Evolutionary conservation across 1,284 basidiomycete genomes (phyloP), one percentile per base, ranked within the genome.

Genomic region (Tilletia horrida): DNA sequence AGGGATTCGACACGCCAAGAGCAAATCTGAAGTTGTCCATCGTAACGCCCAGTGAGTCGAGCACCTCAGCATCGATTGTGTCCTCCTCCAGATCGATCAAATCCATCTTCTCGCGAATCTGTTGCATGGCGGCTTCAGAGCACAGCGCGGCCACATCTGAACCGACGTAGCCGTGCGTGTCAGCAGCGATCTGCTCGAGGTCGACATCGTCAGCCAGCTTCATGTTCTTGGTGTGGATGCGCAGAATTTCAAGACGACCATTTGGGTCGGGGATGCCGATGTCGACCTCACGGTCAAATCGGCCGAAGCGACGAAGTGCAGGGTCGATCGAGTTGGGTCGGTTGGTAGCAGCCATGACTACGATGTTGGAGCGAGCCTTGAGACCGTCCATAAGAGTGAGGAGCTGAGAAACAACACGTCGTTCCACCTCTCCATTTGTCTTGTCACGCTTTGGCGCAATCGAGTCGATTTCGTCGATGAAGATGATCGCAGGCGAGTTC

Each of bases 191-290:
- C 88, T 91, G 77, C 21, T 98, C 95, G 66, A 98, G 88, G 79
- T 98, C 96, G 62, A 98, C 95, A 78, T 98, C 96, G 68, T 97
- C 94, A n/a, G 84, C 88, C 55, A 98, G 87, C 85, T 97, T 98
- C 95, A 98, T 98, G 86, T 98, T 98, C 89, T 97, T 98, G 68
- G 96, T 98, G 86, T 97, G 95, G 74, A 98, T 98, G 71, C 95
- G 91, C 70, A 98, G 88, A 77, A 98, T 97, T 83, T 98, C 95
- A 57, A 97, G 88, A 83, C 96, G 95, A 67, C 95, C 94, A 69
- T 94, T 97, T 0, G 95, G 94, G 84, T 98, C 95, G 65, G 95
- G 96, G 75, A 98, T 97, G 82, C 96, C 93, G 75, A 98, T 98
- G 84, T 98, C 95, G 73, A 98, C 91, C 85, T 98, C 96, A 81